Base-by-base conservation (phyloP, 306 rosid species). In the Vigna mungo region DNA sequence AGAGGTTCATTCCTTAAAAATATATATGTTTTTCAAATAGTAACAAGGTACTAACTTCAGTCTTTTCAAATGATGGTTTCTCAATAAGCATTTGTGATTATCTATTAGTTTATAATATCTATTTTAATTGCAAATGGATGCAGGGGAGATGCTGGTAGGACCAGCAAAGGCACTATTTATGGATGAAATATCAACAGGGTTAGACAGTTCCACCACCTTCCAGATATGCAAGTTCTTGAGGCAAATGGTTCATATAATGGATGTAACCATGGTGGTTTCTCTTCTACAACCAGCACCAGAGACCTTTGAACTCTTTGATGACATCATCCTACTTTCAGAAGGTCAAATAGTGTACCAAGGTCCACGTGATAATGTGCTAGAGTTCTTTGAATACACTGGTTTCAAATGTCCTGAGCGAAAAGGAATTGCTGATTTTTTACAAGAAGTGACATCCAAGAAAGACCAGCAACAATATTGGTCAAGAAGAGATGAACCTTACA, bases 141-240 rank as follows among this genome's bases (percentile, higher is more conserved):
- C 65, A 91, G 98, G 98, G 36, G 98, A 93, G 77, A 93, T 93
- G 97, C 68, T 93, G 78, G 97, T 84, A 23, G 98, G 98, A 53
- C 97, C 98, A 3, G 97, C 91, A 49, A 90, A 90, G 76, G 97
- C 88, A 32, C 81, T 91, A 1, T 76, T 94, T 55, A 91, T 94
- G 98, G 97, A 91, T 78, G 97, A 94, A 76, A 91, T 94, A 58
- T 94, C 98, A 56, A 94, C 98, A 7, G 98, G 98, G 2, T 80
- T 94, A 63, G 98, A 94, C 74, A 94, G 98, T 77, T 90, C 98
- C 43, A 90, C 98, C 48, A 91, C 98, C 3, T 94, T 90, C 60
- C 97, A 94, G 68, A 94, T 91, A 32, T 82, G 89, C 88, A 91
- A 80, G 74, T 91, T 82, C 86, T 82, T 94, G 92, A 86, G 85